Evolutionary conservation across 2,329 filamentous ascomycete species (phyloP).

Genomic region (Orbilia blumenaviensis): DNA sequence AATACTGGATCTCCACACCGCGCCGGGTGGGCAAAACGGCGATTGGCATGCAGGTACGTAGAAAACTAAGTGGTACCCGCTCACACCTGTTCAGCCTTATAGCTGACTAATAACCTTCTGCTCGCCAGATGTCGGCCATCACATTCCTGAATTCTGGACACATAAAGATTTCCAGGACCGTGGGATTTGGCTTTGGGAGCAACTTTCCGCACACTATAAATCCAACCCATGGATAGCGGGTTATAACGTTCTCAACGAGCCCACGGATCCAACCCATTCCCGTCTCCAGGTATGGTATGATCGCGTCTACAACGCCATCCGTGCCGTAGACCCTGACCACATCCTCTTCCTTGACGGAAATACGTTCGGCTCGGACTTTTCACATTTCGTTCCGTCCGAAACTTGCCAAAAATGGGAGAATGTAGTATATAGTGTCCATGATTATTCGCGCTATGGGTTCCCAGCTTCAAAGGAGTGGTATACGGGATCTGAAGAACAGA

Average conservation of each 20-base stretch:
- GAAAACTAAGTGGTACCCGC: conserved; percentile 39
- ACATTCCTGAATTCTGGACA: conserved; percentile 64
- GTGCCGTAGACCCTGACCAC: conserved; percentile 64
- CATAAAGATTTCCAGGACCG: conserved; percentile 65
- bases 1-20: conserved; percentile 64
- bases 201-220: conserved; percentile 62
- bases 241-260: conserved; percentile 61
- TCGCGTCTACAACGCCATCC: conserved; percentile 61
- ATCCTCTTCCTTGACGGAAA: conserved; percentile 67
- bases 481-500: conserved; percentile 63
- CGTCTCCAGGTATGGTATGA: conserved; percentile 62
- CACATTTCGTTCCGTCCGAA: conserved; percentile 55
- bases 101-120: not conserved
- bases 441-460: conserved; percentile 67
- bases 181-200: conserved; percentile 63
- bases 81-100: not conserved
- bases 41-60: conserved; percentile 64
- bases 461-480: conserved; percentile 62
- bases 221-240: conserved; percentile 63
- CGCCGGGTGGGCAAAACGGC: conserved; percentile 64
- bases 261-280: conserved; percentile 60
- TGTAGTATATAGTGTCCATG: conserved; percentile 67
- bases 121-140: conserved; percentile 57
- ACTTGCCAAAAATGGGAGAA: conserved; percentile 59
- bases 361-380: conserved; percentile 65